Evolutionary conservation across 495 filamentous ascomycete genomes (phyloP).

Genomic region (Penicillium simplicissimum): DNA sequence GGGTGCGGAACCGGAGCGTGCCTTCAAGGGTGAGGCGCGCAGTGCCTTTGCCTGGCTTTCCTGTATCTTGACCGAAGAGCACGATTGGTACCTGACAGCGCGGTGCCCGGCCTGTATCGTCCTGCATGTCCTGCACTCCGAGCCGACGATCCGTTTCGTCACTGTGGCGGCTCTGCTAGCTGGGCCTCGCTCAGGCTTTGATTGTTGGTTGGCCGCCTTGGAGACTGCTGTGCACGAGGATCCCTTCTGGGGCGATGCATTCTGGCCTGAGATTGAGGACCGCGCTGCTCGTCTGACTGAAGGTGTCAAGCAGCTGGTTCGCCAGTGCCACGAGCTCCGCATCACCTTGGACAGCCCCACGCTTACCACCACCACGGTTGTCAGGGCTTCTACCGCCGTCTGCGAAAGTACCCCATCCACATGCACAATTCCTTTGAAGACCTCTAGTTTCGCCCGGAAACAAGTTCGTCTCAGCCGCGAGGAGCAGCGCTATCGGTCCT

Average conservation of each 20-base stretch:
- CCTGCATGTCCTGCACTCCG: slow-evolving; percentile 54
- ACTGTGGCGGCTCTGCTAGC: slow-evolving; percentile 56
- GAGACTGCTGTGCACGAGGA: slow-evolving; percentile 55
- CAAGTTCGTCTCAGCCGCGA: slow-evolving; percentile 36
- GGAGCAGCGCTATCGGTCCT: slow-evolving; percentile 34
- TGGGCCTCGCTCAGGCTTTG: slow-evolving; percentile 49
- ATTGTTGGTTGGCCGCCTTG: slow-evolving; percentile 56
- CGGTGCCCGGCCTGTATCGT: slow-evolving; percentile 61
- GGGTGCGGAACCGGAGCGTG: slow-evolving; percentile 57
- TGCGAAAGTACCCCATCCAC: slow-evolving; percentile 19
- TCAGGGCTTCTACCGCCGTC: slow-evolving; percentile 18
- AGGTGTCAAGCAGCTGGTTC: slow-evolving; percentile 55
- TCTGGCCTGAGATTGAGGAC: slow-evolving; percentile 56
- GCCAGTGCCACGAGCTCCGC: slow-evolving; percentile 53
- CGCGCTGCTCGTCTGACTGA: slow-evolving; percentile 52
- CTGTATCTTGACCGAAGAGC: slow-evolving; percentile 58
- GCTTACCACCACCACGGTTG: slow-evolving; percentile 25
- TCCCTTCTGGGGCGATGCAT: slow-evolving; percentile 56
- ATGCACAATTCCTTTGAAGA: slow-evolving; percentile 32
- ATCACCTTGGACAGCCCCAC: slow-evolving; percentile 29
- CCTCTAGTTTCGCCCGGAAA: slow-evolving; percentile 35
- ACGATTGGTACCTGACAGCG: slow-evolving; percentile 57
- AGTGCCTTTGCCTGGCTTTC: slow-evolving; percentile 62
- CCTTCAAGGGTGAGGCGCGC: slow-evolving; percentile 57
- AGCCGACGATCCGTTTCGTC: slow-evolving; percentile 59